These are phyloP conservation scores for Fusarium sp. DNA, from an alignment of 2,329 filamentous ascomycete genomes.

Conservation along the genomic window DNA sequence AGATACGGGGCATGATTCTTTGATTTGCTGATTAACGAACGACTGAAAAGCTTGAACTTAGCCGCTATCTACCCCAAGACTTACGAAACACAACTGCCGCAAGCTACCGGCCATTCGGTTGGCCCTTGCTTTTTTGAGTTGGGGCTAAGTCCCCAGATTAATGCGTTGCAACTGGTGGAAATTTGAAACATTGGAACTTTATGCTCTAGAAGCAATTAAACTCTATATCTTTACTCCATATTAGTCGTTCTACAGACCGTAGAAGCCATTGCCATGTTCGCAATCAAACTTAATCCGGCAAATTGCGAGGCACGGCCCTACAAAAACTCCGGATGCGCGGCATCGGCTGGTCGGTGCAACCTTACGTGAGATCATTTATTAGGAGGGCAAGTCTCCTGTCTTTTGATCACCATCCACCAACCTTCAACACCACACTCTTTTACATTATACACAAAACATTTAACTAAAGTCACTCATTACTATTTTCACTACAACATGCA, in stretches of 20 bases:
- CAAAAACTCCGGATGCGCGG: neutral
- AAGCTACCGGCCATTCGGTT: neutral
- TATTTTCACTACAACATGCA: conserved; percentile 9
- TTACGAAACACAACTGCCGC: conserved; percentile 14
- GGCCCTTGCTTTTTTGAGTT: conserved; percentile 18
- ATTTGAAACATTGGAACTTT: neutral
- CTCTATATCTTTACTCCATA: neutral
- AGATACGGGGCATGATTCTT: neutral
- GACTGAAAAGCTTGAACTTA: too few species aligned
- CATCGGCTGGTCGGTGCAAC: neutral
- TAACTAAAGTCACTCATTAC: conserved; percentile 7
- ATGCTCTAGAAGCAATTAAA: conserved; percentile 11
- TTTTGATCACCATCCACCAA: neutral
- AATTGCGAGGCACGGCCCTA: neutral
- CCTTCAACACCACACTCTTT: conserved; percentile 2
- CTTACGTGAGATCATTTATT: neutral
- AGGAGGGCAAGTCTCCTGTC: neutral
- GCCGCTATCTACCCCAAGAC: neutral
- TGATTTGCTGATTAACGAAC: neutral
- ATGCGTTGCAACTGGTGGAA: conserved; percentile 2
- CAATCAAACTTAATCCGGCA: conserved; percentile 24
- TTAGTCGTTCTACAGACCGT: neutral
- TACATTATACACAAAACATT: rapidly evolving
- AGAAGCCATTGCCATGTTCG: too few species aligned
- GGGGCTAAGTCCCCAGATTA: conserved; percentile 1